Percentiles rank a stretch among this genome's conserved stretches.
phyloP scores from a whole-genome alignment of 495 filamentous ascomycete genomes.

The Neurospora sp. region DNA sequence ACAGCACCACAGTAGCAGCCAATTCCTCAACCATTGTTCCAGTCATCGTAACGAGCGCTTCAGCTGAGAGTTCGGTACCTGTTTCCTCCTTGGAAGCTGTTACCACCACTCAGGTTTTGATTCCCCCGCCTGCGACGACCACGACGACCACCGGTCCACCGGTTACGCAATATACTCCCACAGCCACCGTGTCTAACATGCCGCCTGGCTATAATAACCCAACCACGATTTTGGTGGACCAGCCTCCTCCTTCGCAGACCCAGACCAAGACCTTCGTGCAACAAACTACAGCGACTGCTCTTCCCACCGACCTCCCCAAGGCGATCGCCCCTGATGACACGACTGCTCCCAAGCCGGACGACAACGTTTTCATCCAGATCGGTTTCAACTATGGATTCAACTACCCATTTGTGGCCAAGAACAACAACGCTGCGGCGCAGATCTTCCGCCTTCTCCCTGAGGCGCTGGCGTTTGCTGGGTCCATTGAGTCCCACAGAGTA shows the following conservation, averaged over 20 bases:
- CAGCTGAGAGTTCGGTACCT: not conserved
- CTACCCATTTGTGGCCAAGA: conserved; percentile 68
- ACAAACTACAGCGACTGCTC: conserved; percentile 29
- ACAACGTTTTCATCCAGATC: conserved; percentile 63
- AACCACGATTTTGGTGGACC: conserved; percentile 31
- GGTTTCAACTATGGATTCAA: conserved; percentile 74
- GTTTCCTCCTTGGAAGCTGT: not conserved
- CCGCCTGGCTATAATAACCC: conserved; percentile 28
- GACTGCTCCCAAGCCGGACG: conserved; percentile 36
- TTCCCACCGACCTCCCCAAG: conserved; percentile 57
- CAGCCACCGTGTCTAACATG: conserved; percentile 30
- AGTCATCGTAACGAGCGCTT: not conserved
- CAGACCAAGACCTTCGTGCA: conserved; percentile 11
- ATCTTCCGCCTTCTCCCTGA: conserved; percentile 75
- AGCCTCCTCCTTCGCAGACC: conserved; percentile 20
- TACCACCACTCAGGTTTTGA: not conserved
- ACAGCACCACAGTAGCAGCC: not conserved
- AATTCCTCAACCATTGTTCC: not conserved
- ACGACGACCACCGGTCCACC: not conserved
- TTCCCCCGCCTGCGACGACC: not conserved
- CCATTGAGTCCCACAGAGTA: conserved; percentile 39
- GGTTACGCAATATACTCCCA: conserved; percentile 29
- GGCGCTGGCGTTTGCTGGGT: conserved; percentile 60
- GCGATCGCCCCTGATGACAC: conserved; percentile 54
- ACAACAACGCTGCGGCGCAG: conserved; percentile 63